These are phyloP conservation scores for Cladosporium sp. DNA, from an alignment of 2,329 filamentous ascomycete species.

Conservation along the genomic window DNA sequence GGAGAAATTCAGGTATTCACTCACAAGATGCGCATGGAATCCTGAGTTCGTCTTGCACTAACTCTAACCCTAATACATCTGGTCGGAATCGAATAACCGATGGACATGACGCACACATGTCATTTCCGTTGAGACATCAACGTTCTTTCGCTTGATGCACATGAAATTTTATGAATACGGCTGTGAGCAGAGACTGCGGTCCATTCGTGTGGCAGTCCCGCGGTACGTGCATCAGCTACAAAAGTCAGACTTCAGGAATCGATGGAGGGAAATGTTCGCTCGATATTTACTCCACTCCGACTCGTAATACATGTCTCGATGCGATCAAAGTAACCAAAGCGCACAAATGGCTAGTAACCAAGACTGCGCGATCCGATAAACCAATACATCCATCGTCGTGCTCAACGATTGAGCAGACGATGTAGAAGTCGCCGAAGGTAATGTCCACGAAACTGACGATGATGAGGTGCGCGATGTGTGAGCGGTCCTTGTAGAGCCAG, in stretches of 20 bases:
- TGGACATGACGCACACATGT: no score
- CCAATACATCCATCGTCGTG: neutral
- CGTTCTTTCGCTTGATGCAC: neutral
- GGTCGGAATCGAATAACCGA: neutral
- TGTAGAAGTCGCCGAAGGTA: neutral
- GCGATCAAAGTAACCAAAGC: neutral
- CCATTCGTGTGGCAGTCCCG: neutral
- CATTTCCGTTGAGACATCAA: no score
- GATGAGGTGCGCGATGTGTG: neutral
- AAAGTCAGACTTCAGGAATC: neutral
- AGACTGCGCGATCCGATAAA: neutral
- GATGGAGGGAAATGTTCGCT: neutral
- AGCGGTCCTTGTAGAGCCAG: neutral
- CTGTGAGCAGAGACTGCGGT: neutral
- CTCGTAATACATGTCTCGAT: neutral
- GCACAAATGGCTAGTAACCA: neutral
- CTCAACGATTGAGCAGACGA: neutral
- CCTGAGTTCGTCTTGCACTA: neutral
- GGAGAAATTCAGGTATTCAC: neutral
- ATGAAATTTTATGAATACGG: no score
- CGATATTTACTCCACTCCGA: neutral
- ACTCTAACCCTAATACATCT: neutral
- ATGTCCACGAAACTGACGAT: neutral
- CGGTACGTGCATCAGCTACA: neutral
- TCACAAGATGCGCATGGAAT: neutral